Evolutionary conservation across 2,329 filamentous ascomycete species (phyloP).

Genomic region (Amphichorda felina): DNA sequence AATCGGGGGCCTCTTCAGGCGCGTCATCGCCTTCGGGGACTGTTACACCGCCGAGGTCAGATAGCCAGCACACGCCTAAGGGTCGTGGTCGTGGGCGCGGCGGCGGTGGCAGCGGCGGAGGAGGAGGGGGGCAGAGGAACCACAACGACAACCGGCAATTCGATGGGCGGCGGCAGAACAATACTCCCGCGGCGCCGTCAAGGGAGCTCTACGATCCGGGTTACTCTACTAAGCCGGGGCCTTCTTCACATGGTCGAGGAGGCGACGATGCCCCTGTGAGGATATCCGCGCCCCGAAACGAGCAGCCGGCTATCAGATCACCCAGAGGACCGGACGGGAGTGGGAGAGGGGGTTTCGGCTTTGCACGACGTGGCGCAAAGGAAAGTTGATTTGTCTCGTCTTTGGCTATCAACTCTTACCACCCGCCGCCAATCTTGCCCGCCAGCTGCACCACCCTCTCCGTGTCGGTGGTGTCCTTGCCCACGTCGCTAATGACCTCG

Average conservation of each 20-base stretch:
- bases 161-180: conserved; percentile 15
- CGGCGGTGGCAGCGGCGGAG: conserved; percentile 17
- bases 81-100: conserved; percentile 33
- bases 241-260: conserved; percentile 32
- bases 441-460: conserved; percentile 81
- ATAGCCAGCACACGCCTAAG: conserved; percentile 20
- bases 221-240: conserved; percentile 53
- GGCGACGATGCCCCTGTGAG: conserved; percentile 26
- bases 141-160: conserved; percentile 14
- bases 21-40: conserved; percentile 46
- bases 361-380: conserved; percentile 48
- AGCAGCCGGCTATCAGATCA: conserved; percentile 57
- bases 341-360: conserved; percentile 69
- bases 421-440: conserved; percentile 84
- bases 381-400: conserved; percentile 15
- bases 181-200: conserved; percentile 11
- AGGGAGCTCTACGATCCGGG: conserved; percentile 70
- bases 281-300: conserved; percentile 33
- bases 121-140: conserved; percentile 12
- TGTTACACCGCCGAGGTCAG: conserved; percentile 40
- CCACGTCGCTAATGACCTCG: conserved; percentile 89
- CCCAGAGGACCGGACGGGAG: conserved; percentile 70
- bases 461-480: conserved; percentile 62
- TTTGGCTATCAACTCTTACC: conserved; percentile 40
- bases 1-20: conserved; percentile 39